Base-by-base conservation (phyloP, 129 eudicot genomes). In the Ambrosia trifida region DNA sequence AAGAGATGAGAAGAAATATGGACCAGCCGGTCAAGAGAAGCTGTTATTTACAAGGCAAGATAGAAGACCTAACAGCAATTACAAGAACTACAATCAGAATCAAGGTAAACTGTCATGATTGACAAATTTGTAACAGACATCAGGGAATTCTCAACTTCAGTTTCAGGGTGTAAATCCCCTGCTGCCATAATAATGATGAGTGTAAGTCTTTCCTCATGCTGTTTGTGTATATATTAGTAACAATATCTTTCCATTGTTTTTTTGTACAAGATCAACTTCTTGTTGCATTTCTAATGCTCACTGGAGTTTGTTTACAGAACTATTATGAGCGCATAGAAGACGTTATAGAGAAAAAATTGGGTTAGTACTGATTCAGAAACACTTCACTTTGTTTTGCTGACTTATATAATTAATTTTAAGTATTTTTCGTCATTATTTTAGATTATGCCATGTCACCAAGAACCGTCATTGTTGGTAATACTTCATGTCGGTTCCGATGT, bases 391-490 rank as follows among this genome's bases (percentile, higher is more conserved):
- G 44, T 47, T 53, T 43, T 18, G 17, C 32, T 32, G 49, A 20
- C 63, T 8, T 40, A 20, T 45, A 64, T 16, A 72, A 19, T 32
- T 40, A 43, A 10, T 45, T 64, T 36, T 38, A 40, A 6, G 44
- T 40, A 38, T 62, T 74, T 16, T 17, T 62, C 63, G 16, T 60
- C 60, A 36, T 56, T 45, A 9, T 70, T 73, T 80, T 86, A 89
- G 98, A 92, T 70, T 81, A 81, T 79, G 87, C 88, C 70, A 77
- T 92, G 79, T 73, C 91, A 14, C 43, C 43, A 19, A 85, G 81
- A 67, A 89, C 96, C 40, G 76, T 83, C 54, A 69, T 92, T 78
- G 98, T 89, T 68, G 98, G 98, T 47, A 88, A 87, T 81, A 81
- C 82, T 16, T 70, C 78, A 49, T 80, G 88, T 58, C 71, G 40